phyloP scores from a whole-genome alignment of 2,329 filamentous ascomycete species.

The Mollisia scopiformis region DNA sequence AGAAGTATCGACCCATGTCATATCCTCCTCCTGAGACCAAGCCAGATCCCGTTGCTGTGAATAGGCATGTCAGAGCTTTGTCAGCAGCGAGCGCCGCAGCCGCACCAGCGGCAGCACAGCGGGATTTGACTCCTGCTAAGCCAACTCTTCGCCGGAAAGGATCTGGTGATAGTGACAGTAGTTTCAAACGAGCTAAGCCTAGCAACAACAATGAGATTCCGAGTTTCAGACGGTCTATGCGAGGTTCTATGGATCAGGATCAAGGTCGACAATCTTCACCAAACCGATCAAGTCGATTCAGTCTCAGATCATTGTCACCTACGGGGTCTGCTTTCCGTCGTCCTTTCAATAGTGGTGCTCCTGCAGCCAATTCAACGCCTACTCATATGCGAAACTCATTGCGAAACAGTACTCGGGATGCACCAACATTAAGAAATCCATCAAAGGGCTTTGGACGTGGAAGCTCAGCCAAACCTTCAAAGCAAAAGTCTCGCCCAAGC shows the following conservation, averaged over 20 bases:
- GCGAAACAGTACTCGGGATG: constrained; percentile 40
- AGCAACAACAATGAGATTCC: constrained; percentile 47
- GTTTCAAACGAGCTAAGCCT: constrained; percentile 70
- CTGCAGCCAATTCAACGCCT: constrained; percentile 45
- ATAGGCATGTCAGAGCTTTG: constrained; percentile 26
- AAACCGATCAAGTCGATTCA: constrained; percentile 62
- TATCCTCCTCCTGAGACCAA: constrained; percentile 21
- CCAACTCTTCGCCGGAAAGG: constrained; percentile 52
- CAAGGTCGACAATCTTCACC: constrained; percentile 38
- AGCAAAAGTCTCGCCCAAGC: constrained; percentile 18
- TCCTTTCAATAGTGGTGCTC: constrained; percentile 44
- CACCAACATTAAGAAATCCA: constrained; percentile 24
- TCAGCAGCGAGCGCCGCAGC: constrained; percentile 26
- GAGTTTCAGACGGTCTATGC: constrained; percentile 76
- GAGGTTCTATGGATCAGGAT: constrained; percentile 43
- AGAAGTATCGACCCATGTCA: constrained; percentile 39
- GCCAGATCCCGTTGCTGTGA: constrained; percentile 23
- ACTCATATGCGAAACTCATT: constrained; percentile 44
- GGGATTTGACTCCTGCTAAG: constrained; percentile 13
- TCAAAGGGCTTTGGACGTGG: constrained; percentile 30
- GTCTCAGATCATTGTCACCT: constrained; percentile 72
- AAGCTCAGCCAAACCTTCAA: constrained; percentile 17
- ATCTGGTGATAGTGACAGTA: constrained; percentile 76
- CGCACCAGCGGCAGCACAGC: constrained; percentile 19
- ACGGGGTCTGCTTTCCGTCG: constrained; percentile 51